These are phyloP conservation scores for Chytriomyces confervae DNA, from an alignment of 192 early-diverging fungal species.

Conservation along the genomic window DNA sequence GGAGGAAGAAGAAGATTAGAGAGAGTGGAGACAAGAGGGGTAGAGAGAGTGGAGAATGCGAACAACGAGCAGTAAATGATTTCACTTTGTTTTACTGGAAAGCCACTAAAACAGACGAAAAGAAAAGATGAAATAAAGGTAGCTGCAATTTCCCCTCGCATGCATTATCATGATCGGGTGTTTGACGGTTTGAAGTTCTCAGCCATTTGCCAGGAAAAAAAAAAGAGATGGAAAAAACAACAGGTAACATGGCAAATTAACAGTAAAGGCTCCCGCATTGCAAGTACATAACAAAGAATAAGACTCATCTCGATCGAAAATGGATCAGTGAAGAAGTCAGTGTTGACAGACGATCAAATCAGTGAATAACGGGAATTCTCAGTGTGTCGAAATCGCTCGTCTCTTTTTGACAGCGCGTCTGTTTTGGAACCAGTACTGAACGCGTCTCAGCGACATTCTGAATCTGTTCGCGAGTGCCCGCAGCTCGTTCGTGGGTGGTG, in stretches of 20 bases:
- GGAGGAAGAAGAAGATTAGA: slow-evolving; percentile 44
- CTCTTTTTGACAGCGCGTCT: not conserved
- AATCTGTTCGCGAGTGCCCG: not conserved
- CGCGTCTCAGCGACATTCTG: slow-evolving; percentile 1
- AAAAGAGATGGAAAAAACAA: not conserved
- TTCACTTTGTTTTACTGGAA: not conserved
- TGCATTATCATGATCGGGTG: not conserved
- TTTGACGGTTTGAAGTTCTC: not conserved
- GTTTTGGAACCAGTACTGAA: slow-evolving; percentile 34
- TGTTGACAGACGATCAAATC: not conserved
- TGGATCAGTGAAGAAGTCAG: not conserved
- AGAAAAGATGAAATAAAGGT: not conserved
- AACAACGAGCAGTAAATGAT: not conserved
- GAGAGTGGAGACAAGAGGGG: not conserved
- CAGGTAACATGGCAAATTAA: not conserved
- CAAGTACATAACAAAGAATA: not conserved
- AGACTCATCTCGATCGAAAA: too few species aligned
- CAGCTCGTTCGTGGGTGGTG: slow-evolving; percentile 4
- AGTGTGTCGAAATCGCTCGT: not conserved
- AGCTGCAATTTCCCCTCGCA: slow-evolving; percentile 2
- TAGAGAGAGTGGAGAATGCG: not conserved
- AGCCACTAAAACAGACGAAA: not conserved
- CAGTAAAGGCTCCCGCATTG: not conserved
- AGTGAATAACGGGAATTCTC: not conserved
- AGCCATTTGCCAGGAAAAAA: not conserved